Evolutionary conservation across 2,329 filamentous ascomycete genomes (phyloP).

Genomic region (Fusarium liriodendri): DNA sequence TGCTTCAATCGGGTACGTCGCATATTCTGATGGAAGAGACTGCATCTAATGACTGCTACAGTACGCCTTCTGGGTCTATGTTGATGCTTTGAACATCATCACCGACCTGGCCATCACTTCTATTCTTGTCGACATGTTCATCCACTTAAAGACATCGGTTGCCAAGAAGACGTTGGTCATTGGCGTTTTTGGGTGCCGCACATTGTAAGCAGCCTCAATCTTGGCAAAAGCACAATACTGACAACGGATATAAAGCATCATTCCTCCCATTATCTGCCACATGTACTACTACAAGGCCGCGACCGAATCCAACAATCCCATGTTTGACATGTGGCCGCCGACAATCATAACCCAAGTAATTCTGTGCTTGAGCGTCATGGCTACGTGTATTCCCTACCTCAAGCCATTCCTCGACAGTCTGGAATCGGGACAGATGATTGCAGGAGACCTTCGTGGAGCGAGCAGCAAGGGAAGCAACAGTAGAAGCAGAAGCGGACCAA

Average conservation of each 20-base stretch:
- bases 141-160: constrained; percentile 9
- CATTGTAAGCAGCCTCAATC: constrained; percentile 6
- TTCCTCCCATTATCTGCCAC: constrained; percentile 33
- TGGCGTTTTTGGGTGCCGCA: constrained; percentile 22
- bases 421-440: constrained; percentile 35
- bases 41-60: neutral
- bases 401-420: constrained; percentile 39
- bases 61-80: constrained; percentile 22
- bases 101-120: constrained; percentile 16
- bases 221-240: neutral
- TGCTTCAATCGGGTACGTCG: constrained; percentile 29
- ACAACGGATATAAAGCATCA: constrained; percentile 20
- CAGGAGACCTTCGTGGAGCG: constrained; percentile 25
- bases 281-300: constrained; percentile 29
- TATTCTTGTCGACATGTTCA: constrained; percentile 17
- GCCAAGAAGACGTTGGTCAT: constrained; percentile 23
- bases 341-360: constrained; percentile 31
- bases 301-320: constrained; percentile 14
- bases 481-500: constrained; percentile 16
- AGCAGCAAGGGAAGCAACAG: constrained; percentile 22
- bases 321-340: constrained; percentile 35
- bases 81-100: constrained; percentile 24
- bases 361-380: constrained; percentile 35
- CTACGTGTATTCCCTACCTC: constrained; percentile 36
- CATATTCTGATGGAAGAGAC: neutral